Percentiles rank a stretch among this genome's conserved stretches.
These are phyloP conservation scores for Phytophthora niederhauseri DNA, from an alignment of 352 stramenopile species.

Conservation along the genomic window DNA sequence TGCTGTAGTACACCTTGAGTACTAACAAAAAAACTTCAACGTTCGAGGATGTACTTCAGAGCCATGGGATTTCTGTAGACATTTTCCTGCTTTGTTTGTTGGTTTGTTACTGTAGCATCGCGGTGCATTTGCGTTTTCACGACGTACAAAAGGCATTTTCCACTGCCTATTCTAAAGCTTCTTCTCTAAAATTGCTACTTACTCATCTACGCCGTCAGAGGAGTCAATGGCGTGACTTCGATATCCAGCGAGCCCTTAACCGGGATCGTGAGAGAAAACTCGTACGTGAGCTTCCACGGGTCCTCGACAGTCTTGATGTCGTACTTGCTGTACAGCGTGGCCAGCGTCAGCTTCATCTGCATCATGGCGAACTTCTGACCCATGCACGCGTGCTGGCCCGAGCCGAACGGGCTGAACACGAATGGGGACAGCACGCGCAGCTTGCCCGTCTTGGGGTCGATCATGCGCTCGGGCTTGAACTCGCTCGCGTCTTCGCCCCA, in stretches of 20 bases:
- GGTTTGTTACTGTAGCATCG: too few relatives aligned
- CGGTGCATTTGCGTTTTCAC: neutral
- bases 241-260: constrained; percentile 41
- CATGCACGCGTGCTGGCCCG: constrained; percentile 57
- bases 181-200: neutral
- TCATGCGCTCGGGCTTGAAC: constrained; percentile 69
- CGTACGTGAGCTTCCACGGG: constrained; percentile 51
- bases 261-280: constrained; percentile 46
- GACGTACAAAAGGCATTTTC: neutral
- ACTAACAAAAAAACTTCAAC: too few relatives aligned
- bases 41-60: too few relatives aligned
- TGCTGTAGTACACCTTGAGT: too few relatives aligned
- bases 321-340: constrained; percentile 54
- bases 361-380: constrained; percentile 55
- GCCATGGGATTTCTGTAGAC: too few relatives aligned
- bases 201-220: neutral
- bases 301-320: constrained; percentile 45
- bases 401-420: constrained; percentile 49
- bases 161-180: neutral
- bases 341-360: constrained; percentile 65
- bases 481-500: constrained; percentile 58
- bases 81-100: too few relatives aligned
- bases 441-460: constrained; percentile 45
- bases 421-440: constrained; percentile 28
- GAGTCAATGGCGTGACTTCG: constrained; percentile 17